Evolutionary conservation across 179 eudicot species (phyloP).

Genomic region (Silene noctiflora): DNA sequence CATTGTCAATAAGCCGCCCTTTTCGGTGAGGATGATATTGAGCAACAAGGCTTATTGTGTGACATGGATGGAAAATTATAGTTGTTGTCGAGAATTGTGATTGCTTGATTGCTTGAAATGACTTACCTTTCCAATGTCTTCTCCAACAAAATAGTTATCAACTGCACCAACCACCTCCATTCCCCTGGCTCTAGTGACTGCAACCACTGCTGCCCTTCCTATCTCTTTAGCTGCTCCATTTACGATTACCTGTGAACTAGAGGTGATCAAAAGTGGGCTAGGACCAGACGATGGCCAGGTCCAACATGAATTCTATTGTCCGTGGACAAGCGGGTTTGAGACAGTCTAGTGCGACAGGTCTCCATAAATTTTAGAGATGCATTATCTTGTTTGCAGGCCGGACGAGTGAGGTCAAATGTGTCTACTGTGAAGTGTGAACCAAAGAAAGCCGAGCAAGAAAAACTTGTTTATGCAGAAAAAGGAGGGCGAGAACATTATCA

Average conservation of each 20-base stretch:
- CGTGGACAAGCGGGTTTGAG: background rate
- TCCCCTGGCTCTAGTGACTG: constrained; percentile 88
- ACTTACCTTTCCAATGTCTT: constrained; percentile 74
- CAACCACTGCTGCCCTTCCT: constrained; percentile 81
- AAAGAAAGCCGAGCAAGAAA: background rate
- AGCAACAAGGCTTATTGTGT: too few species aligned
- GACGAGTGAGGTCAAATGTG: too few species aligned
- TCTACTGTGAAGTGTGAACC: background rate
- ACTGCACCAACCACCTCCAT: constrained; percentile 96
- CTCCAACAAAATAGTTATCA: constrained; percentile 61
- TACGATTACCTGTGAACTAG: constrained; percentile 55
- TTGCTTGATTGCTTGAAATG: background rate
- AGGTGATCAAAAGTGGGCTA: background rate
- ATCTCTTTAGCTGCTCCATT: constrained; percentile 95
- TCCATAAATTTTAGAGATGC: too few species aligned
- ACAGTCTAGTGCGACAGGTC: background rate
- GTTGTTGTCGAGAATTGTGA: too few species aligned
- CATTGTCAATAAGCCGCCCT: too few species aligned
- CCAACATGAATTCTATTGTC: background rate
- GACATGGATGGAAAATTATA: too few species aligned
- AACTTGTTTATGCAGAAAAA: background rate
- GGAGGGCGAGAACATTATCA: background rate
- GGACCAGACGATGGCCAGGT: background rate
- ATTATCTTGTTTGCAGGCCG: too few species aligned
- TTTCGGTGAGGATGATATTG: too few species aligned